Evolutionary conservation across 768 basidiomycete genomes (phyloP), one percentile per base, ranked within the genome.

Genomic region (Mycena crocata): DNA sequence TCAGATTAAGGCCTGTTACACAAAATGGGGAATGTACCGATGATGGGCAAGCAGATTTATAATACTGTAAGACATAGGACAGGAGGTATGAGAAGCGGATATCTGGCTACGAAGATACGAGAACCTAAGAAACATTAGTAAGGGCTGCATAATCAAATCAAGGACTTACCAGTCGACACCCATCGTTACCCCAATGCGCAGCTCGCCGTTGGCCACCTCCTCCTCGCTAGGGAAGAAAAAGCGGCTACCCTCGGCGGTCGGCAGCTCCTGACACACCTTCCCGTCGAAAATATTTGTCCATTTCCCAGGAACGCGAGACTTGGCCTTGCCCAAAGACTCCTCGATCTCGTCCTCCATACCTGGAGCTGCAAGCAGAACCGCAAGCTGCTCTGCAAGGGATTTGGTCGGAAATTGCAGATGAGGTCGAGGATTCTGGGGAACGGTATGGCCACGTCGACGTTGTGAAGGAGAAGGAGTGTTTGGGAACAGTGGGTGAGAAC

Each of bases 71-170:
- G 78, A 82, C 52, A 78, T 77, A 0, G 79, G 78, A 30, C 75
- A 71, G 5, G 77, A 80, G 0, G 77, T 72, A 55, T 82, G 78
- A 0, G 80, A 81, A 8, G 79, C 76, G 1, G 78, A 71, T 49
- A 81, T 80, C 2, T 74, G 74, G 57, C 77, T 78, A 0, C 72
- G 72, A 0, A 80, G 63, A 51, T 81, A 80, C 0, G 78, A 81
- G 56, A 81, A 79, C 80, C 80, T 80, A 42, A 31, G 28, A 57
- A 7, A 42, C 26, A 52, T 12, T 35, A 54, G 62, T 31, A 24
- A 34, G 15, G 17, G 48, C 44, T 34, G 40, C 14, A 56, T n/a
- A 40, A 30, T 24, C n/a, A 9, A 45, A 24, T 4, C 10, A 4
- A 57, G 15, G 8, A 40, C 75, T 28, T 68, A 80, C 77, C 78